These are phyloP conservation scores for Fusarium sp. DNA, from an alignment of 2,329 filamentous ascomycete species.

Conservation along the genomic window DNA sequence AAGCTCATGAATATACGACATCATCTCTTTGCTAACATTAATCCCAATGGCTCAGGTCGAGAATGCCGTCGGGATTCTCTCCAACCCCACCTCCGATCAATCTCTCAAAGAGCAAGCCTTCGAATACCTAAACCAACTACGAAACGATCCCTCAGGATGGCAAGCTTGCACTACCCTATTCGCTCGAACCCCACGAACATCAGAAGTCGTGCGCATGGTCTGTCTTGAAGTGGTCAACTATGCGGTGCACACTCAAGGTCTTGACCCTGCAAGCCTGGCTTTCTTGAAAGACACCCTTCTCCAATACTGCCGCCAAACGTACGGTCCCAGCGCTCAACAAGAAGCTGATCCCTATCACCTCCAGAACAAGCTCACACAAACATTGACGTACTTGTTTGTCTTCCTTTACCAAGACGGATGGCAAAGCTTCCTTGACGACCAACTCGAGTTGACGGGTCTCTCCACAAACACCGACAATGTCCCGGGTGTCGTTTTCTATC, in stretches of 20 bases:
- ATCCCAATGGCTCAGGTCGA: constrained; percentile 73
- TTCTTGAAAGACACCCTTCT: constrained; percentile 86
- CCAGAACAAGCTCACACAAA: constrained; percentile 98
- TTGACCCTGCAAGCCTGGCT: constrained; percentile 78
- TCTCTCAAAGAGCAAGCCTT: constrained; percentile 84
- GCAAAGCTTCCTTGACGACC: constrained; percentile 92
- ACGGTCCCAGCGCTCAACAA: constrained; percentile 70
- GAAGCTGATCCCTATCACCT: constrained; percentile 79
- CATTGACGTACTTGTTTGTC: constrained; percentile 92
- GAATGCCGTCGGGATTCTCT: constrained; percentile 95
- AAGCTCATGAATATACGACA: constrained; percentile 19
- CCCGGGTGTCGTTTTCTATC: constrained; percentile 84
- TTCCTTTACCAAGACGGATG: constrained; percentile 87
- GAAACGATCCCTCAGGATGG: constrained; percentile 87
- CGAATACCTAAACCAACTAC: constrained; percentile 82
- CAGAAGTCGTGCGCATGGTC: constrained; percentile 88
- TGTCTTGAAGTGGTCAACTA: constrained; percentile 94
- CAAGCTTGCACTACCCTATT: constrained; percentile 91
- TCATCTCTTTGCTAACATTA: constrained; percentile 22
- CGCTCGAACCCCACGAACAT: constrained; percentile 78
- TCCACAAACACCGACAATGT: constrained; percentile 76
- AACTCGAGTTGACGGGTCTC: constrained; percentile 78
- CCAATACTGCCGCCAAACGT: constrained; percentile 82
- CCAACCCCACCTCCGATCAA: constrained; percentile 81
- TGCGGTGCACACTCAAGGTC: constrained; percentile 82